Conservation (phyloP, 2,329 filamentous ascomycete species). For the Nemania serpens region DNA sequence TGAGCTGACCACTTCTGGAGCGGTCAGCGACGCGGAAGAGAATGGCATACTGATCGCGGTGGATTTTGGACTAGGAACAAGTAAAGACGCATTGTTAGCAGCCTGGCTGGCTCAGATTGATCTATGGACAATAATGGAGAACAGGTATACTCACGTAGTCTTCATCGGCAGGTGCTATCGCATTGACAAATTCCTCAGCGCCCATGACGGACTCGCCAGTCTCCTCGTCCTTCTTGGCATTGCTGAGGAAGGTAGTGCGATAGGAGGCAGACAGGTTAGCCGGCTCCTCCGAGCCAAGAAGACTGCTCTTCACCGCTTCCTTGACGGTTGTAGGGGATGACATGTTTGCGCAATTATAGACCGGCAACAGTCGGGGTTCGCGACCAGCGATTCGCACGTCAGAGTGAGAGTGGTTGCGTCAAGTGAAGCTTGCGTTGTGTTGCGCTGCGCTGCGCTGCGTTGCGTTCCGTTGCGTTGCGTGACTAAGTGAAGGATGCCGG, state of each 20-base stretch:
- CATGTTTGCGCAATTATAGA: slow-evolving; percentile 40
- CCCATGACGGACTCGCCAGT: slow-evolving; percentile 80
- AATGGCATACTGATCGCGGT: slow-evolving; percentile 89
- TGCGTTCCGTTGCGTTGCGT: slow-evolving; percentile 14
- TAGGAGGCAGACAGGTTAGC: slow-evolving; percentile 73
- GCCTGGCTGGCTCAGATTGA: not conserved
- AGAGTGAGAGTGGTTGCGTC: not conserved
- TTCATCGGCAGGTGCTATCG: slow-evolving; percentile 82
- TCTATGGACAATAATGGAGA: not conserved
- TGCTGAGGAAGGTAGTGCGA: slow-evolving; percentile 73
- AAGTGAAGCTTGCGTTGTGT: slow-evolving; percentile 3
- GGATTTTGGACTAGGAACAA: slow-evolving; percentile 84
- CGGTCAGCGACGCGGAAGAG: slow-evolving; percentile 92
- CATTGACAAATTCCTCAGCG: slow-evolving; percentile 86
- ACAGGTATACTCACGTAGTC: slow-evolving; percentile 76
- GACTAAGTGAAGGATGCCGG: no score
- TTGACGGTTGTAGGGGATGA: slow-evolving; percentile 57
- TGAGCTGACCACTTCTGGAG: slow-evolving; percentile 72
- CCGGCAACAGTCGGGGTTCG: not conserved
- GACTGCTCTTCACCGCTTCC: slow-evolving; percentile 77
- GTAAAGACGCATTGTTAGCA: slow-evolving; percentile 4
- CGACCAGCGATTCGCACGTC: not conserved
- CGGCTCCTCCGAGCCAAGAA: slow-evolving; percentile 66
- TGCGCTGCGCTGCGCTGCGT: no score
- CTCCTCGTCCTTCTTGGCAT: slow-evolving; percentile 76